Conservation (phyloP, 148 eudicot species). For the Linanthus parryae region DNA sequence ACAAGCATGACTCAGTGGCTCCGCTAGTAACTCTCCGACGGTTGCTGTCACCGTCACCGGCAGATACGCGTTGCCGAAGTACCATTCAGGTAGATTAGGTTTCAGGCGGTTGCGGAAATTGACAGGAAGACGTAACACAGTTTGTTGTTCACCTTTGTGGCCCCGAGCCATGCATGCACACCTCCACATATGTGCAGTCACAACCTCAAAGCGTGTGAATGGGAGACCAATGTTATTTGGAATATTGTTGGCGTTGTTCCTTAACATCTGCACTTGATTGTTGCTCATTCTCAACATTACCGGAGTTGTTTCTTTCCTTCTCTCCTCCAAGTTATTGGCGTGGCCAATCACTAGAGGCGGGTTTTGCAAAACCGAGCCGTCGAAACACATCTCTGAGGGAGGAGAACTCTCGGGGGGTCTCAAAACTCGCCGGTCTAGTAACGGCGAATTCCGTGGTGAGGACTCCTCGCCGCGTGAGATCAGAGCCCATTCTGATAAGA, state of each 20-base stretch:
- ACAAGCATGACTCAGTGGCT: constrained; percentile 21
- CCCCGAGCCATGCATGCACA: constrained; percentile 33
- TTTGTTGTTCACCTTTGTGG: constrained; percentile 14
- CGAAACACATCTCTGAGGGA: no score
- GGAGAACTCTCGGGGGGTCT: constrained; percentile 2
- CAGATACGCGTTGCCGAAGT: constrained; percentile 31
- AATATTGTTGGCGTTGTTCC: constrained; percentile 11
- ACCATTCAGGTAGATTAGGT: constrained; percentile 28
- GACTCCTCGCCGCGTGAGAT: constrained; percentile 29
- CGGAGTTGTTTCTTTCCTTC: constrained; percentile 20
- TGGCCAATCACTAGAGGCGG: constrained; percentile 20
- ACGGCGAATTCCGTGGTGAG: constrained; percentile 17
- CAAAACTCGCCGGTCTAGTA: constrained; percentile 15
- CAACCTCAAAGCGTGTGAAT: constrained; percentile 28
- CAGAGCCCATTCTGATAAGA: constrained; percentile 40
- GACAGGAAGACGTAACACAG: constrained; percentile 18
- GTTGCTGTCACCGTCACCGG: constrained; percentile 20
- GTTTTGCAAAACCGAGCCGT: neutral
- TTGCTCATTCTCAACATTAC: constrained; percentile 12
- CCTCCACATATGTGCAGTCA: constrained; percentile 34
- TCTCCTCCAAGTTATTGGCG: constrained; percentile 16
- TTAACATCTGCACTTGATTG: constrained; percentile 21
- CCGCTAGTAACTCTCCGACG: constrained; percentile 16
- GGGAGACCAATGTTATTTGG: neutral
- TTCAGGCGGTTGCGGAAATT: constrained; percentile 23